Evolutionary conservation across 805 yeast genomes (phyloP), one percentile per base, ranked within the genome.

Genomic region (Myxozyma geophila): DNA sequence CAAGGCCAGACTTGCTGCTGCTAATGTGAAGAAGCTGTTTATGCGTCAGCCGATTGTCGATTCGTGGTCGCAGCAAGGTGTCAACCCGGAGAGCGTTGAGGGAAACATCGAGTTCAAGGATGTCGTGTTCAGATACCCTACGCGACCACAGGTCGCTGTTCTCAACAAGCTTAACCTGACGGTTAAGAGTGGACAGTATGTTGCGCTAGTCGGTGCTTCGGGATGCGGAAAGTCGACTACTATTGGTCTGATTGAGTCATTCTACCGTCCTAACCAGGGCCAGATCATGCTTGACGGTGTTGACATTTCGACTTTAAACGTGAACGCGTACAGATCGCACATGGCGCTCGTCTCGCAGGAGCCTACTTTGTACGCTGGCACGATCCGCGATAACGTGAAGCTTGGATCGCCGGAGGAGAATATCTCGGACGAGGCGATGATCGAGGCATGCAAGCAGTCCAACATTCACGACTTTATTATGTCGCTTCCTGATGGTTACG

Each of bases 141-240:
- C 77, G 7, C 67, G 76, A 3, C 72, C 71, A 2, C 67, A 70
- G 28, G 73, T 72, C 5, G 59, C 70, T 19, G 73, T 74, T 19
- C 63, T 74, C 33, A 63, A 66, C 15, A 67, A 69, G 35, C 53
- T 74, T 41, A 62, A 63, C 54, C 66, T 74, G 40, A 49, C 58
- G 13, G 61, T 74, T 83, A 91, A 92, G 13, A 87, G 92, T 2
- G 97, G 97, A 7, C 76, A 86, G 71, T 90, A 88, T 71, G 93
- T 90, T 44, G 97, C 97, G 10, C 83, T 91, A 69, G 97, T 91
- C 17, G 97, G 97, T 1, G 87, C 96, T 92, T 3, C 87, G 89
- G 28, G 97, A 7, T 71, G 74, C 35, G 91, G 50, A 74, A 79
- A 6, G 51, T 66, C 70, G 49, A 71, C 73, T 0, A 80, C 87